Base-by-base conservation (phyloP, 768 basidiomycete species). In the Clitopilus hobsonii region DNA sequence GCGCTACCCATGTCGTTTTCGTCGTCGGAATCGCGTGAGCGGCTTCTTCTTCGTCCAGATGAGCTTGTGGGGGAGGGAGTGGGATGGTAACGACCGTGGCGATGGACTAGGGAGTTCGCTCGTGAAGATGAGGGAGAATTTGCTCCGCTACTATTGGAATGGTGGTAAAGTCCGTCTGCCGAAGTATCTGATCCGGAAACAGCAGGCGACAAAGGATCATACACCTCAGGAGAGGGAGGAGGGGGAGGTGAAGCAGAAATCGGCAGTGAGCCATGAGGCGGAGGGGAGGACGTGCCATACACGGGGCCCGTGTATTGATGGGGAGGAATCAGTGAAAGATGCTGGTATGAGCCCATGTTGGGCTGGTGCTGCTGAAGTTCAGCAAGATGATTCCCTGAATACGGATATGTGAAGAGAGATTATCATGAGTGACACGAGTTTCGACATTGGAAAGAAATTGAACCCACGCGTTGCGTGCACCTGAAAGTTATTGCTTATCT, bases 181-280 rank as follows among this genome's bases (percentile, higher is more conserved):
- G 90, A 91, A 68, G 88, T 89, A 74, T 92, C 90, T 74, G 90
- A 91, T 75, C 89, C 89, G 77, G 89, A 91, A 67, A 90, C 78
- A 74, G 87, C 88, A 68, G 90, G 90, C 54, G 89, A 90, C 64
- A 91, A 75, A 68, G 89, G 85, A 75, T 89, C 88, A 72, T 91
- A 91, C 74, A 88, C 81, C 74, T 86, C 81, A 71, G 88, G 27
- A 51, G 49, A 83, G 59, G 86, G 86, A 62, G 85, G 82, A 63
- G 85, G 85, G 66, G 89, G 86, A 66, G 90, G 87, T 62, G 89
- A 84, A 64, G 78, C 75, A 71, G 83, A 74, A 69, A 86, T 72
- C 55, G 78, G 82, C 76, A 86, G 75, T 67, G 71, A 63, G 67
- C 80, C 85, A 86, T 87, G 86, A 79, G 84, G 87, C 76, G 81